A percentile compares a stretch with the other conserved stretches of the same genome.
phyloP scores from a whole-genome alignment of 2,329 filamentous ascomycete species.

The Tolypocladium tropicale region DNA sequence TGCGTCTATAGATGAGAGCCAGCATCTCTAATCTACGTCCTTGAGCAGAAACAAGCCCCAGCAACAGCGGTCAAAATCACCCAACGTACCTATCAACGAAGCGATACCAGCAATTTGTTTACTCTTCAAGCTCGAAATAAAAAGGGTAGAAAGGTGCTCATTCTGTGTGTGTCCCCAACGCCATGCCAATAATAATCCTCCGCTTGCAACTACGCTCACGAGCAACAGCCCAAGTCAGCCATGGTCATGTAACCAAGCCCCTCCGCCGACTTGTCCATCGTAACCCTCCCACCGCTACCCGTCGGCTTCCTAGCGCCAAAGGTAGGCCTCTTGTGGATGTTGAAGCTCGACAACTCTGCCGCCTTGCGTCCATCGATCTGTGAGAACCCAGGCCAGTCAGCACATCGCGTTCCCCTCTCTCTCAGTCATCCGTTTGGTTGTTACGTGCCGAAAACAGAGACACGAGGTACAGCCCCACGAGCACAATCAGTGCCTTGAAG shows the following conservation, averaged over 20 bases:
- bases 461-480: slow-evolving; percentile 51
- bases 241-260: slow-evolving; percentile 38
- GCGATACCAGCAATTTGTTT: not conserved
- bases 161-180: not conserved
- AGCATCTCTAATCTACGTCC: too few relatives aligned
- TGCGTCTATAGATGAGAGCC: too few relatives aligned
- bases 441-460: slow-evolving; percentile 49
- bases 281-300: slow-evolving; percentile 7
- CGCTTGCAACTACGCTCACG: not conserved
- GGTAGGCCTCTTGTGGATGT: slow-evolving; percentile 32
- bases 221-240: slow-evolving; percentile 35
- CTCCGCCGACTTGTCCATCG: slow-evolving; percentile 17
- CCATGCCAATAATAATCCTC: not conserved
- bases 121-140: not conserved
- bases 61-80: not conserved
- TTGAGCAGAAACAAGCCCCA: not conserved
- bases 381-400: slow-evolving; percentile 11
- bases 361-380: slow-evolving; percentile 53
- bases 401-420: slow-evolving; percentile 2
- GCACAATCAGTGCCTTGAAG: slow-evolving; percentile 38
- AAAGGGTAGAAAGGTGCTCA: not conserved
- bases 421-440: slow-evolving; percentile 3
- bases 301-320: slow-evolving; percentile 10
- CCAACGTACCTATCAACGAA: not conserved
- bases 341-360: slow-evolving; percentile 50